Evolutionary conservation across 495 filamentous ascomycete genomes (phyloP).

Genomic region (Aspergillus diversus): DNA sequence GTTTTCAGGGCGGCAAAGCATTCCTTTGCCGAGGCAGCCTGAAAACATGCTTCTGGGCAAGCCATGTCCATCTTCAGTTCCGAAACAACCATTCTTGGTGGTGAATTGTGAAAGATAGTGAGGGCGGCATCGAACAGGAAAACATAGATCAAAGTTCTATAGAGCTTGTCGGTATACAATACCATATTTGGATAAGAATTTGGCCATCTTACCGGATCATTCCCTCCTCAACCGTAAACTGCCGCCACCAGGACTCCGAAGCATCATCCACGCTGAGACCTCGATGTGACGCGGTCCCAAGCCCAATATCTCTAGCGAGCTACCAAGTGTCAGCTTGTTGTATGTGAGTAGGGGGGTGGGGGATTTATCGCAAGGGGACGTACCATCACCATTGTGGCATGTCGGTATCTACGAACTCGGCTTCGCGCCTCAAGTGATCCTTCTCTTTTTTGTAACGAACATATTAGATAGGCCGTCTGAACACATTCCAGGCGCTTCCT

Average conservation of each 20-base stretch:
- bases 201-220: constrained; percentile 20
- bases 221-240: constrained; percentile 29
- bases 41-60: constrained; percentile 32
- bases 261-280: constrained; percentile 10
- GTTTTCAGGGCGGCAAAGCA: constrained; percentile 18
- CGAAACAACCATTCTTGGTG: constrained; percentile 28
- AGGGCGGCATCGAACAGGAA: constrained; percentile 31
- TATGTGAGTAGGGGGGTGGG: neutral
- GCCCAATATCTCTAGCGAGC: constrained; percentile 28
- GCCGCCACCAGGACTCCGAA: constrained; percentile 25
- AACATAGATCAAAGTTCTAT: constrained; percentile 29
- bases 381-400: constrained; percentile 33
- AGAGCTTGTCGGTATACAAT: neutral
- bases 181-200: neutral
- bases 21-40: constrained; percentile 27
- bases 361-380: constrained; percentile 1
- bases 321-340: constrained; percentile 7
- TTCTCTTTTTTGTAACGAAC: constrained; percentile 32
- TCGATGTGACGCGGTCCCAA: constrained; percentile 23
- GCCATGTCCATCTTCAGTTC: constrained; percentile 32
- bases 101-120: constrained; percentile 32
- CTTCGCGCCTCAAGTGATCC: constrained; percentile 25
- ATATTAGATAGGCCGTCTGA: constrained; percentile 30
- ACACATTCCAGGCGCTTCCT: constrained; percentile 25
- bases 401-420: constrained; percentile 28